phyloP scores from a whole-genome alignment of 176 grass and related monocot genomes.

The Typha latifolia region DNA sequence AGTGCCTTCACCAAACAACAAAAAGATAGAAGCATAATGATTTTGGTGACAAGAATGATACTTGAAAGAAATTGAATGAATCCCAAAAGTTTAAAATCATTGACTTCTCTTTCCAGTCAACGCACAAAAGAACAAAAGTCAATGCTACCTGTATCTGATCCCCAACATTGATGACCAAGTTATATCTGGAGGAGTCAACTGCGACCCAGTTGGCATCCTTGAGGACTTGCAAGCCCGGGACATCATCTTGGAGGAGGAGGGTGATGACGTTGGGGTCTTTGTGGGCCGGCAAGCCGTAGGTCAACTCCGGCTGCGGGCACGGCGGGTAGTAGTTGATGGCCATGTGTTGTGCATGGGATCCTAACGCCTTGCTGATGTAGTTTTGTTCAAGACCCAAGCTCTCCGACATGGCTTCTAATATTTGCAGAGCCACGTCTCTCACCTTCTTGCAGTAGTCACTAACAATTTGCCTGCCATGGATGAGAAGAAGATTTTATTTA shows the following conservation, averaged over 20 bases:
- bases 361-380: not conserved
- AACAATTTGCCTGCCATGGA: conserved; percentile 2
- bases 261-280: conserved; percentile 91
- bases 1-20: conserved; percentile 33
- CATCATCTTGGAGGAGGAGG: conserved; percentile 94
- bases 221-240: conserved; percentile 72
- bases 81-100: no score
- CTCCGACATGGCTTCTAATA: not conserved
- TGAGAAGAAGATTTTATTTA: not conserved
- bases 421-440: not conserved
- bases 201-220: conserved; percentile 32
- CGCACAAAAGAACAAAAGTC: no score
- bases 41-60: no score
- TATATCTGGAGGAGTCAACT: conserved; percentile 24
- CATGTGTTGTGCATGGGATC: conserved; percentile 22
- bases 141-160: not conserved
- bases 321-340: conserved; percentile 94
- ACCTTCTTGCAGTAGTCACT: not conserved
- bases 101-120: not conserved
- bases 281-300: conserved; percentile 73
- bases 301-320: conserved; percentile 63
- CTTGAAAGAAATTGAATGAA: no score
- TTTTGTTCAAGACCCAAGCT: not conserved
- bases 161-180: conserved; percentile 13
- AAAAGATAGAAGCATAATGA: no score